A percentile compares a stretch with the other conserved stretches of the same genome.
Evolutionary conservation across 495 filamentous ascomycete species (phyloP).

Genomic region (Podospora fimiseda): DNA sequence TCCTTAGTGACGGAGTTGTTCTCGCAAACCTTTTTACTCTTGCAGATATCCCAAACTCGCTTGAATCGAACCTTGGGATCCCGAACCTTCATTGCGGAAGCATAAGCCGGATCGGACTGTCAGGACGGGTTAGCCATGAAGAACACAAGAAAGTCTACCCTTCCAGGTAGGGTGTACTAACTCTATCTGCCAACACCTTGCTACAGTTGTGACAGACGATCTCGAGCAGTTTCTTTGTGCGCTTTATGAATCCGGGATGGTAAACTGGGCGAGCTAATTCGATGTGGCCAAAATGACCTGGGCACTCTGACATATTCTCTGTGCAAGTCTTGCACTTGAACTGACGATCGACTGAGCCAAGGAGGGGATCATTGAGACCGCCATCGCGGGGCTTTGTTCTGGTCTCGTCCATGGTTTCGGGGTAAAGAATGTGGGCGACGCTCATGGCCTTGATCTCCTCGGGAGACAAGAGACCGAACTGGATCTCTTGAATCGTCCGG

Average conservation of each 20-base stretch:
- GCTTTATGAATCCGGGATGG: slow-evolving; percentile 92
- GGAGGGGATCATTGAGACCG: slow-evolving; percentile 86
- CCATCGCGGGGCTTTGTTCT: slow-evolving; percentile 77
- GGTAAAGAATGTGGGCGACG: slow-evolving; percentile 85
- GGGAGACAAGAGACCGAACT: slow-evolving; percentile 92
- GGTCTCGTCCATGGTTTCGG: slow-evolving; percentile 97
- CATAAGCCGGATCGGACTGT: slow-evolving; percentile 77
- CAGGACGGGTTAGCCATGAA: slow-evolving; percentile 51
- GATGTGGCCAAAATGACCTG: slow-evolving; percentile 96
- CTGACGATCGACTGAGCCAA: slow-evolving; percentile 90
- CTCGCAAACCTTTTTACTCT: slow-evolving; percentile 76
- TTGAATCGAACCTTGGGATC: slow-evolving; percentile 93
- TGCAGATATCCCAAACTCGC: slow-evolving; percentile 79
- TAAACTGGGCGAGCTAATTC: slow-evolving; percentile 92
- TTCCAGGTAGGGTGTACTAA: slow-evolving; percentile 58
- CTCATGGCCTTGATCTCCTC: slow-evolving; percentile 98
- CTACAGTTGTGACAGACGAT: slow-evolving; percentile 97
- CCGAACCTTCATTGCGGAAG: slow-evolving; percentile 69
- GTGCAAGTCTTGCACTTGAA: slow-evolving; percentile 93
- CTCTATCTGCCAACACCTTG: slow-evolving; percentile 88
- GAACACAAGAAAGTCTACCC: slow-evolving; percentile 36
- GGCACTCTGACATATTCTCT: slow-evolving; percentile 89
- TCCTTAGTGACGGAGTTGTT: slow-evolving; percentile 61
- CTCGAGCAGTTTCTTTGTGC: slow-evolving; percentile 97
- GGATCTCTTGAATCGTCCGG: slow-evolving; percentile 94